These are phyloP conservation scores for Calonectria hongkongensis DNA, from an alignment of 2,329 filamentous ascomycete species.

Conservation along the genomic window DNA sequence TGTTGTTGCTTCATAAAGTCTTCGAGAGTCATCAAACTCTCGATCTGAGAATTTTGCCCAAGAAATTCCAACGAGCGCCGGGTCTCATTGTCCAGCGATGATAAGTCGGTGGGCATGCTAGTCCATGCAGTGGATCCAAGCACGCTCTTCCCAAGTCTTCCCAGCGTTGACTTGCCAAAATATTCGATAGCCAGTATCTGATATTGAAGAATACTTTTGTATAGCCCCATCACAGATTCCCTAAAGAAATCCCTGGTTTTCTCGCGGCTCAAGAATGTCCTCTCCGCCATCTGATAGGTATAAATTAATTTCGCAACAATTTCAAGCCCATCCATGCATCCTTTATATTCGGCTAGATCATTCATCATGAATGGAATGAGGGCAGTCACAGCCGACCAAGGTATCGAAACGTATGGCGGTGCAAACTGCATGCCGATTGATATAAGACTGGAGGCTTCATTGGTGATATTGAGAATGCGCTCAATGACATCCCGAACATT, in stretches of 20 bases:
- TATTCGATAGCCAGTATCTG: neutral
- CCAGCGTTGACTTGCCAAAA: neutral
- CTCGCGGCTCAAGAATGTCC: neutral
- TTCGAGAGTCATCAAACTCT: neutral
- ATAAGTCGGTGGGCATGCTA: neutral
- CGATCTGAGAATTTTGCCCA: neutral
- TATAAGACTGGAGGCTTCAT: neutral
- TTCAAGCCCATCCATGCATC: neutral
- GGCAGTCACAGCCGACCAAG: neutral
- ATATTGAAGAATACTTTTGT: neutral
- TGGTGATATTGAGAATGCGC: neutral
- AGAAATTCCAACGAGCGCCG: neutral
- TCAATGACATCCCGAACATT: neutral
- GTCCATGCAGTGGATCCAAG: neutral
- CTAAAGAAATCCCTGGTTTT: neutral
- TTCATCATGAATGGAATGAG: constrained; percentile 1
- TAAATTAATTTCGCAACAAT: constrained; percentile 5
- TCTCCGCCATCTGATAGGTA: neutral
- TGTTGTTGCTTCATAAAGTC: constrained; percentile 2
- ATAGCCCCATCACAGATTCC: neutral
- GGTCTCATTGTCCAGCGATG: neutral
- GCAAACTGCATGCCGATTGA: constrained; percentile 4
- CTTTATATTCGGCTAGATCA: neutral
- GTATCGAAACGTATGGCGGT: neutral
- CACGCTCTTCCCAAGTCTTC: neutral